Conservation (phyloP, 257 asterid genomes). For the Coffea canephora region DNA sequence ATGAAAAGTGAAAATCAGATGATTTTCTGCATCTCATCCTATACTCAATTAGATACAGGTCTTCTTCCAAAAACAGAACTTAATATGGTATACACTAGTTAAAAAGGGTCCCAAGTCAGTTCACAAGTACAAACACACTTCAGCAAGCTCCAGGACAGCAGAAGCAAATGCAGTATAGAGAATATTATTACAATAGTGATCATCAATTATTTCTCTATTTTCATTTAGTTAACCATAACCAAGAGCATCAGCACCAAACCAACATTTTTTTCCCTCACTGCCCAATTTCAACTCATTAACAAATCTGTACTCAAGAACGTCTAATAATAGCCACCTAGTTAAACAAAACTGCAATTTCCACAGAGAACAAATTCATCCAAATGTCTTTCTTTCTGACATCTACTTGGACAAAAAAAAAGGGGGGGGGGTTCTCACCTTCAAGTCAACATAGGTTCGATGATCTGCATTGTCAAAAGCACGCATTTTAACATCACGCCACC, state of each 20-base stretch:
- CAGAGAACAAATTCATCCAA: background rate
- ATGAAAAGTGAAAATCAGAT: background rate
- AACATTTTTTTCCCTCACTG: background rate
- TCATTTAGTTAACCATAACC: background rate
- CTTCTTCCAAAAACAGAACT: background rate
- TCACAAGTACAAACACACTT: too few relatives aligned
- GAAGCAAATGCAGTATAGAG: background rate
- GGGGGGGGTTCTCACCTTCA: conserved; percentile 55
- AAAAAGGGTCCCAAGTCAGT: background rate
- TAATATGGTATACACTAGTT: background rate
- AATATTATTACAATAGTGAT: background rate
- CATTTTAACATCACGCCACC: conserved; percentile 95
- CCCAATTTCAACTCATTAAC: background rate
- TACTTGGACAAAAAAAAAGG: background rate
- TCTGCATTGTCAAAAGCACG: conserved; percentile 86
- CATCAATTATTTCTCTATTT: too few relatives aligned
- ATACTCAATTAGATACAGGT: background rate
- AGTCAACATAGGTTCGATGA: conserved; percentile 90
- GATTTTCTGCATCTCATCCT: background rate
- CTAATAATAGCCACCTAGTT: background rate
- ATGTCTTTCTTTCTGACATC: background rate
- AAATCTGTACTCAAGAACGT: background rate
- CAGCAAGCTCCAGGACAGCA: too few relatives aligned
- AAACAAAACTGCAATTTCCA: background rate
- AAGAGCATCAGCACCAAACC: background rate